Evolutionary conservation across 345 rosid species (phyloP), one percentile per base, ranked within the genome.

Genomic region (Microthlaspi erraticum): DNA sequence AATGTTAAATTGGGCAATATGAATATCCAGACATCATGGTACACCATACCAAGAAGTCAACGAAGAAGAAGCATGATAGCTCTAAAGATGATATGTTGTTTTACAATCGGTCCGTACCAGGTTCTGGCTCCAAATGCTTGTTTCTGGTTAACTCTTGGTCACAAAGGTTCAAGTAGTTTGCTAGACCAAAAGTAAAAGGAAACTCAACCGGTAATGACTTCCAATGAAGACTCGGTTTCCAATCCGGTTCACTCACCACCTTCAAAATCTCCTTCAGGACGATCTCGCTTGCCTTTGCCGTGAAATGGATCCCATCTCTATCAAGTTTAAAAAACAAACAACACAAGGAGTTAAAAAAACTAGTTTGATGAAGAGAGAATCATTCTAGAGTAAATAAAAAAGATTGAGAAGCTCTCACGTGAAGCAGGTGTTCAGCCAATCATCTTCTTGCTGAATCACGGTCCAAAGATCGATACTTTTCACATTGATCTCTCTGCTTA

Each of bases 281-380:
- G n/a, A 93, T 45, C 75, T 83, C 78, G 73, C 89, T 88, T 16
- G 88, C 97, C 61, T 81, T 85, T 0, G 82, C 60, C 4, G 98
- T 45, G 6, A 93, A 75, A 80, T 90, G 97, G 64, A 88, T 60
- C 29, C 98, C 98, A 52, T 88, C 97, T 32, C 97, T 90, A 65
- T 42, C n/a, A 12, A 50, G 45, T 41, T n/a, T n/a, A n/a, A 14
- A 38, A 48, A 26, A 26, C 29, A 38, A 48, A 23, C 32, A 70
- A 55, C 3, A 2, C 23, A 32, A 57, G 8, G 10, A 42, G 36
- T 71, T 19, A 26, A 2, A 26, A 26, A 2, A 26, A 26, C 29
- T 19, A 52, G 57, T 13, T 51, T n/a, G 11, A 45, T 16, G 13
- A 26, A 20, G n/a, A n/a, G 0, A 59, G 44, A 60, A 60, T 34